Percentiles rank a stretch among this genome's conserved stretches.
phyloP scores from a whole-genome alignment of 2,329 filamentous ascomycete genomes.

The Corniculantispora saksenae region DNA sequence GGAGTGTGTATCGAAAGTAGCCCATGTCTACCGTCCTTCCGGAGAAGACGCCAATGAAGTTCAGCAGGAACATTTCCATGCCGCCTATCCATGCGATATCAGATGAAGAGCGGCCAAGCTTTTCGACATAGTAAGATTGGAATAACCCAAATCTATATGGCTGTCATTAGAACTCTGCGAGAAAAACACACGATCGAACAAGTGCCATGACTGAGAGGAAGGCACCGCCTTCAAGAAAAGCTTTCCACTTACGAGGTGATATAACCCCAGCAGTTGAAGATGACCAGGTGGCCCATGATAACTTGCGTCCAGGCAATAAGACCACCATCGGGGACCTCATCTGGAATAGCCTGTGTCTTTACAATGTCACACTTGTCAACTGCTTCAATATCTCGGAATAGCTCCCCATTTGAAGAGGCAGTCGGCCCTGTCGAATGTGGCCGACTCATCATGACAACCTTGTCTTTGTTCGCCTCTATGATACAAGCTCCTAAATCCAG shows the following conservation, averaged over 20 bases:
- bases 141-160: conserved; percentile 38
- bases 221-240: too few species aligned
- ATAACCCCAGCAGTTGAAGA: conserved; percentile 43
- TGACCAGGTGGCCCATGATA: conserved; percentile 37
- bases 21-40: conserved; percentile 46
- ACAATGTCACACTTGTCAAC: too few species aligned
- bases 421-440: too few species aligned
- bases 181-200: too few species aligned
- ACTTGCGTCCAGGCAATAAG: conserved; percentile 41
- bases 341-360: too few species aligned
- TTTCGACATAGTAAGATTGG: conserved; percentile 40
- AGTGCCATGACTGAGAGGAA: too few species aligned
- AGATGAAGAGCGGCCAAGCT: conserved; percentile 37
- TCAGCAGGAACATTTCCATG: conserved; percentile 46
- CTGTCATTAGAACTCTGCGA: too few species aligned
- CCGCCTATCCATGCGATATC: conserved; percentile 52
- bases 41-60: conserved; percentile 41
- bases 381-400: too few species aligned
- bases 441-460: too few species aligned
- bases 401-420: too few species aligned
- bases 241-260: conserved; percentile 26
- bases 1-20: conserved; percentile 36
- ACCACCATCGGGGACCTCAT: conserved; percentile 35
- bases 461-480: too few species aligned
- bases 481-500: too few species aligned